Percentiles rank a stretch among this genome's conserved stretches.
Evolutionary conservation across 108 stramenopile genomes (phyloP).

Genomic region (Cyclotella kingstonii): DNA sequence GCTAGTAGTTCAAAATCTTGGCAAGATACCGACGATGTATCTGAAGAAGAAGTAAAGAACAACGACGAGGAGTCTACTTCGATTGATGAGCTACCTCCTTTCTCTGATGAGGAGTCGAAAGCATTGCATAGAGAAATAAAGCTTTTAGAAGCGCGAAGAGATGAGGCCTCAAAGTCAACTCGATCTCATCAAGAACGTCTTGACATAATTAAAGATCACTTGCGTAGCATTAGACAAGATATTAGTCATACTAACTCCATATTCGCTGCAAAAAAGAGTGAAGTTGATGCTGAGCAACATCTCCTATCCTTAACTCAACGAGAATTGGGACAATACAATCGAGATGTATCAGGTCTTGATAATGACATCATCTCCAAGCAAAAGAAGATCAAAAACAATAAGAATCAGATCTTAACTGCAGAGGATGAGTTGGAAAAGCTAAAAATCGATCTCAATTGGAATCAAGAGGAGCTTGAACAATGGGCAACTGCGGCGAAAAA

Average conservation of each 20-base stretch:
- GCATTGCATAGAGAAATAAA: slow-evolving; percentile 41
- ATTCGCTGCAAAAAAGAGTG: slow-evolving; percentile 69
- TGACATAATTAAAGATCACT: slow-evolving; percentile 75
- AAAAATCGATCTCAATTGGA: slow-evolving; percentile 84
- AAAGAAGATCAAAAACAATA: slow-evolving; percentile 44
- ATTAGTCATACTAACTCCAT: slow-evolving; percentile 77
- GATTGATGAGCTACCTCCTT: slow-evolving; percentile 30
- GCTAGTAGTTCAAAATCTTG: slow-evolving; percentile 13
- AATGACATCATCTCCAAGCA: slow-evolving; percentile 21
- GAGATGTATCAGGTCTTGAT: slow-evolving; percentile 32
- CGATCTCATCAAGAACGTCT: slow-evolving; percentile 58
- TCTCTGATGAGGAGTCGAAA: slow-evolving; percentile 42
- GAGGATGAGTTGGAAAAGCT: slow-evolving; percentile 76
- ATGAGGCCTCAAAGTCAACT: slow-evolving; percentile 26
- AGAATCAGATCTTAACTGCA: slow-evolving; percentile 60
- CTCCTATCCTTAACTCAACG: slow-evolving; percentile 57
- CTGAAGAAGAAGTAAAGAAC: background rate
- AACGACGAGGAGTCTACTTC: slow-evolving; percentile 4
- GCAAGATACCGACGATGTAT: slow-evolving; percentile 4
- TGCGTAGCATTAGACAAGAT: slow-evolving; percentile 81
- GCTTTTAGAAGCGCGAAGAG: slow-evolving; percentile 29
- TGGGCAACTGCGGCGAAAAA: slow-evolving; percentile 87
- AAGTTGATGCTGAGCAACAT: slow-evolving; percentile 79
- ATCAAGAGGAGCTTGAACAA: slow-evolving; percentile 90
- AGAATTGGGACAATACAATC: slow-evolving; percentile 54